Percentiles rank a stretch among this genome's conserved stretches.
These are phyloP conservation scores for Penicillium argentinense DNA, from an alignment of 495 filamentous ascomycete species.

Conservation along the genomic window DNA sequence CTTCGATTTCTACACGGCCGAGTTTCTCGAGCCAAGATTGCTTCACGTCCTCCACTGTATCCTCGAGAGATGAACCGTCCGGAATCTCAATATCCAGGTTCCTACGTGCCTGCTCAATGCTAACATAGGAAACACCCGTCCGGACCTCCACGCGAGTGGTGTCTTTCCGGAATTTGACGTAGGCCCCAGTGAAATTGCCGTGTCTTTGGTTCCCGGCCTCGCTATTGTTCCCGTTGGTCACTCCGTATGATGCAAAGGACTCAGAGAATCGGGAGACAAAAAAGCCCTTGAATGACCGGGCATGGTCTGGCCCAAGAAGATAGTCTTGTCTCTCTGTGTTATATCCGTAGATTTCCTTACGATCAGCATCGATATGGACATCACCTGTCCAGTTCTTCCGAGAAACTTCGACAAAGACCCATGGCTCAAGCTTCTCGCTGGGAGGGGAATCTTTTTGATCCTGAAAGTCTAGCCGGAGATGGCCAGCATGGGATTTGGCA, in stretches of 20 bases:
- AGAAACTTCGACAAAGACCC: slow-evolving; percentile 25
- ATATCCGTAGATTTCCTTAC: slow-evolving; percentile 22
- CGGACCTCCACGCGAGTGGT: slow-evolving; percentile 21
- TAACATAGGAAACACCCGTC: slow-evolving; percentile 28
- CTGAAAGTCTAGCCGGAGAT: slow-evolving; percentile 25
- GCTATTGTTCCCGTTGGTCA: slow-evolving; percentile 11
- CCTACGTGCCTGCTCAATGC: slow-evolving; percentile 25
- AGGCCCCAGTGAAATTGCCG: slow-evolving; percentile 26
- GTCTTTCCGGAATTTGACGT: slow-evolving; percentile 20
- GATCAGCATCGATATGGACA: slow-evolving; percentile 18
- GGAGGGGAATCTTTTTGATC: background rate
- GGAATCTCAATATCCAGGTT: slow-evolving; percentile 24
- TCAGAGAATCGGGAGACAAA: slow-evolving; percentile 29
- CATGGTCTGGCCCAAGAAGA: slow-evolving; percentile 25
- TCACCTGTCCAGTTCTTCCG: slow-evolving; percentile 30
- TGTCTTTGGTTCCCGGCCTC: slow-evolving; percentile 2
- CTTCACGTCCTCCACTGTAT: slow-evolving; percentile 21
- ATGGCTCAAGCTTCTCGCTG: slow-evolving; percentile 9
- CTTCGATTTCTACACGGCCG: slow-evolving; percentile 22
- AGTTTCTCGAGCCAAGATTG: slow-evolving; percentile 27
- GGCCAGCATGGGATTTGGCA: slow-evolving; percentile 23
- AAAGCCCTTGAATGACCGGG: slow-evolving; percentile 23
- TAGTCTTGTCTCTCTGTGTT: slow-evolving; percentile 32
- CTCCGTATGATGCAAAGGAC: slow-evolving; percentile 16
- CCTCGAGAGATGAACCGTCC: slow-evolving; percentile 13